Base-by-base conservation (phyloP, 2,329 filamentous ascomycete species). In the Cladosporium phlei region DNA sequence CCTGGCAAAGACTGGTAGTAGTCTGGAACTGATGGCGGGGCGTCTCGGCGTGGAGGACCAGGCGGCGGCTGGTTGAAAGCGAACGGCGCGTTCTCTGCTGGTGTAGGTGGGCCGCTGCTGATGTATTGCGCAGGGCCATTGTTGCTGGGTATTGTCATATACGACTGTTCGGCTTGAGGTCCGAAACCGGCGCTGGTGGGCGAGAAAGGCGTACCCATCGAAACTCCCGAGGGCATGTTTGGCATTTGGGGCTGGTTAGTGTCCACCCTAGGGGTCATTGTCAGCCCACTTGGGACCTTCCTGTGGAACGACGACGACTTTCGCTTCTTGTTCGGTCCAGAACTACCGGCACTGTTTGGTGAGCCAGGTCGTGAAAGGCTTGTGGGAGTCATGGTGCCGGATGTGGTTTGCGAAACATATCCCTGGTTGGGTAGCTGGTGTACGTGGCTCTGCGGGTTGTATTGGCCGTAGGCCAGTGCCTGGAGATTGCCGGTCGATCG, bases 181-280 rank as follows among this genome's bases (percentile, higher is more conserved):
- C 48, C 12, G 39, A 50, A 32, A 34, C 50, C 22, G 5, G 38
- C 34, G 16, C 45, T 29, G 3, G 45, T 53, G 2, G 65, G 65
- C 16, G 71, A 67, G 52, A 73, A 72, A 21, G 60, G 52, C 48
- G 59, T 49, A 57, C 50, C 52, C 47, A 57, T 55, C 8, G 62
- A 57, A 16, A 59, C 50, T 9, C 54, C 56, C 16, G 57, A 59
- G 22, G 62, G 56, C 46, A 62, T 52, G 19, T 50, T 55, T 19
- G 59, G 55, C 4, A 55, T 54, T 12, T 59, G 57, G 10, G 57
- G 51, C 46, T 63, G 59, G 34, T 54, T 65, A 9, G 79, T 82
- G 55, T 93, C 86, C 27, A 93, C 72, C 46, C 81, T 81, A 20
- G 61, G 61, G 2, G 89, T 95, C 89, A 95, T 95, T 6, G 83